Evolutionary conservation across 306 rosid species (phyloP), one percentile per base, ranked within the genome.

Genomic region (Corylus americana): DNA sequence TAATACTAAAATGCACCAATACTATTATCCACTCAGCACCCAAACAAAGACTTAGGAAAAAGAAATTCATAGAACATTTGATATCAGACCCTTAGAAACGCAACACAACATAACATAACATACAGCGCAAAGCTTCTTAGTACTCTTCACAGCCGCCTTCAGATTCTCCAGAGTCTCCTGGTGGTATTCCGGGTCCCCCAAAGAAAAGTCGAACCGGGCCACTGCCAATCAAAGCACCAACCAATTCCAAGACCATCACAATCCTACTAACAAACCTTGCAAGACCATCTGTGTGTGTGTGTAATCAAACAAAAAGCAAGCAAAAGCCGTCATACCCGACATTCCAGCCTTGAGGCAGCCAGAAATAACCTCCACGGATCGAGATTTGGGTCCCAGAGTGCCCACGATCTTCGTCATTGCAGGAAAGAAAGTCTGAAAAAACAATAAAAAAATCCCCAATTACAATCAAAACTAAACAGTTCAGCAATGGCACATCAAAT

Each of bases 331-430:
- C 31, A 49, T 80, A 96, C 99, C 99, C 17, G 99, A 96, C 99
- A 96, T 96, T 77, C 99, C 99, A 85, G 98, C 97, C 51, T 85
- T 86, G 72, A 96, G 96, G 73, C 99, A 96, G 2, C 83, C 84
- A 74, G 97, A 92, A 75, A 96, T 96, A 62, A 69, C 83, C 63
- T 93, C 94, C 64, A 81, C 83, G 11, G 98, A 88, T 88, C 94
- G 91, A 78, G 99, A 96, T 78, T 90, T 91, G 0, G 99, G 96
- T 7, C 99, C 99, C 8, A 96, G 86, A 18, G 99, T 96, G 17
- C 99, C 99, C 54, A 96, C 99, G 81, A 96, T 96, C 89, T 93
- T 96, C 50, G 98, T 94, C 97, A 94, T 90, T 67, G 97, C 97
- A 17, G 98, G 88, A 53, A 94, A 94, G 82, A 88, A 91, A 7